Conservation (phyloP, 495 filamentous ascomycete species). For the Penicillium subrubescens region DNA sequence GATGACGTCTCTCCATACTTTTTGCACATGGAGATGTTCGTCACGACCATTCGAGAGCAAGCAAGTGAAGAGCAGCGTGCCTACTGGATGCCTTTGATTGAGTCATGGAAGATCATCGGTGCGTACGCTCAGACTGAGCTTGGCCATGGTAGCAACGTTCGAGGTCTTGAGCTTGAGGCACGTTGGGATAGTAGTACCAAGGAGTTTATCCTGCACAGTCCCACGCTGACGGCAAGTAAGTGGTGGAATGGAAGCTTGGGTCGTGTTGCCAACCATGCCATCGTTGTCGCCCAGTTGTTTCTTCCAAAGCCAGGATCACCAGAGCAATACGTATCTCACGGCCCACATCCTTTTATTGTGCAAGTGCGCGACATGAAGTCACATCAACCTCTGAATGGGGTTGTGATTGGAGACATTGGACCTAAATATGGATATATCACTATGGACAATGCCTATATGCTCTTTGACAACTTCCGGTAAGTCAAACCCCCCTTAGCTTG, state of each 20-base stretch:
- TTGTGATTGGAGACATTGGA: conserved; percentile 52
- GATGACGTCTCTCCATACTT: conserved; percentile 49
- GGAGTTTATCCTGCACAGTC: conserved; percentile 51
- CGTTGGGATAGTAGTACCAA: conserved; percentile 41
- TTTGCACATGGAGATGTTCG: conserved; percentile 38
- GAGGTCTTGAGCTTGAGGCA: conserved; percentile 49
- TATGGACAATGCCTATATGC: conserved; percentile 56
- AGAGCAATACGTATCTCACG: conserved; percentile 35
- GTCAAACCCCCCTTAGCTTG: not conserved
- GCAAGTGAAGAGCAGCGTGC: conserved; percentile 43
- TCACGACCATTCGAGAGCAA: conserved; percentile 47
- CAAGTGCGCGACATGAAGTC: conserved; percentile 49
- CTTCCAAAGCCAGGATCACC: conserved; percentile 31
- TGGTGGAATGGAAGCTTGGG: conserved; percentile 56
- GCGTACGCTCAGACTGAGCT: conserved; percentile 52
- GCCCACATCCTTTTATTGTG: conserved; percentile 52
- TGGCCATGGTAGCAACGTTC: conserved; percentile 52
- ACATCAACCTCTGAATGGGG: conserved; percentile 42
- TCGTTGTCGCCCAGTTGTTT: conserved; percentile 50
- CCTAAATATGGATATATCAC: conserved; percentile 50
- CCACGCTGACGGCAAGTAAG: conserved; percentile 50
- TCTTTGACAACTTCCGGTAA: conserved; percentile 46
- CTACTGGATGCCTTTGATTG: conserved; percentile 49
- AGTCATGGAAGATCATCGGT: conserved; percentile 46
- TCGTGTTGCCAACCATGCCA: conserved; percentile 44